Conservation (phyloP, 257 asterid genomes). For the Solanum corneliomulleri region DNA sequence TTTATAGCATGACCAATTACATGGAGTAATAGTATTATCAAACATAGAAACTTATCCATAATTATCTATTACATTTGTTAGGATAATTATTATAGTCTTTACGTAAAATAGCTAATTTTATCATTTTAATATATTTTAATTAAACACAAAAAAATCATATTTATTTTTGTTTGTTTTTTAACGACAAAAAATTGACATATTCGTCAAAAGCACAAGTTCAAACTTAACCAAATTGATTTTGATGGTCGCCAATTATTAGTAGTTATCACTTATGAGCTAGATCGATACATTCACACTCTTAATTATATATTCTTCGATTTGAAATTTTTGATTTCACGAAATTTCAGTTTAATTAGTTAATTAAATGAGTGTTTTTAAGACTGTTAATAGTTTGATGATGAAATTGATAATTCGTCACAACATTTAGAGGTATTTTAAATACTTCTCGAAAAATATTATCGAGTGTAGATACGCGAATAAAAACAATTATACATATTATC, state of each 20-base stretch:
- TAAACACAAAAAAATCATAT: not conserved
- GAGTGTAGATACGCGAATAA: rapidly evolving
- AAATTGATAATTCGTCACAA: no score
- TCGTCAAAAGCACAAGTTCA: not conserved
- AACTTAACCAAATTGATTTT: not conserved
- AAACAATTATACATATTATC: no score
- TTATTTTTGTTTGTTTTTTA: not conserved
- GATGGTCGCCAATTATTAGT: not conserved
- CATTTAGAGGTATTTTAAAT: rapidly evolving
- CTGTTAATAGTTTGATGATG: no score
- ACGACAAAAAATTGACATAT: not conserved
- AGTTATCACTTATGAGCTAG: not conserved
- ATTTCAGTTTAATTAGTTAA: no score
- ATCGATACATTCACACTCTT: not conserved
- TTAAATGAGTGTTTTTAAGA: no score
- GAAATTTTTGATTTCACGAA: not conserved
- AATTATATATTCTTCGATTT: not conserved
- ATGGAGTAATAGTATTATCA: no score
- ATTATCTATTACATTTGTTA: not conserved
- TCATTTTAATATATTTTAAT: no score
- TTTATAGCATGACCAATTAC: no score
- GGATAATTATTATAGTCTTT: not conserved
- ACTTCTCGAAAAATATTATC: not conserved
- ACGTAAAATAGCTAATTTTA: not conserved
- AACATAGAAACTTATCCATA: no score